These are phyloP conservation scores for Chlorella sp. DNA, from an alignment of 139 green algal genomes.

Conservation along the genomic window DNA sequence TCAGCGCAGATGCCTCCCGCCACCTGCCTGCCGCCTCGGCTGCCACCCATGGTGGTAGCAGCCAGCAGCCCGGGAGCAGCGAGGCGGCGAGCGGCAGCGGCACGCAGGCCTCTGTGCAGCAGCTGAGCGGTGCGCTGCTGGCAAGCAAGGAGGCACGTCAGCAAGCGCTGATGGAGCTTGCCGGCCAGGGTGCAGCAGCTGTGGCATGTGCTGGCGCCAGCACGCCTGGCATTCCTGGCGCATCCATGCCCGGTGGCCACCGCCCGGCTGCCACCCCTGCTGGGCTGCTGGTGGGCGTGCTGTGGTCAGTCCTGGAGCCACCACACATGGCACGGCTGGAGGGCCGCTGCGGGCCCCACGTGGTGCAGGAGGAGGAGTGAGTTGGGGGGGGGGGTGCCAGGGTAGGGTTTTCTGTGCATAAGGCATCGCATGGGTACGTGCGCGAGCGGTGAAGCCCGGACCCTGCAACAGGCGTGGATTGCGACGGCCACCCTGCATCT, in stretches of 20 bases:
- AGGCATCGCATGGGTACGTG: background rate
- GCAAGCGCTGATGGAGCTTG: conserved; percentile 5
- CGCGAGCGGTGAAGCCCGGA: background rate
- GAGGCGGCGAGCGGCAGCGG: background rate
- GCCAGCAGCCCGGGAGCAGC: background rate
- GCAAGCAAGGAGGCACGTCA: conserved; percentile 2
- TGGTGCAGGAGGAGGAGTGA: background rate
- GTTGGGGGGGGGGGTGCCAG: background rate
- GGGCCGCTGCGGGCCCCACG: background rate
- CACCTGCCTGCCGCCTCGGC: conserved; percentile 18
- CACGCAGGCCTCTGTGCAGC: background rate
- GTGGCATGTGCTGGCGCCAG: background rate
- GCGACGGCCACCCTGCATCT: no score
- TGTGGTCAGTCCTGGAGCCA: conserved; percentile 29
- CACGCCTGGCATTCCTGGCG: background rate
- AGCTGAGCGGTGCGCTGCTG: conserved; percentile 21
- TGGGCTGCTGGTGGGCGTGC: conserved; percentile 25
- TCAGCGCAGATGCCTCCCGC: conserved; percentile 36
- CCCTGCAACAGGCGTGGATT: no score
- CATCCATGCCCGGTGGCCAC: background rate
- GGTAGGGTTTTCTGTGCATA: background rate
- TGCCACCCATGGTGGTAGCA: background rate
- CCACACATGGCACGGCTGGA: background rate
- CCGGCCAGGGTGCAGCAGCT: background rate
- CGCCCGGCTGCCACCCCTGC: conserved; percentile 11